Base-by-base conservation (phyloP, 176 grass and related monocot species). In the Pontederia paniculata region DNA sequence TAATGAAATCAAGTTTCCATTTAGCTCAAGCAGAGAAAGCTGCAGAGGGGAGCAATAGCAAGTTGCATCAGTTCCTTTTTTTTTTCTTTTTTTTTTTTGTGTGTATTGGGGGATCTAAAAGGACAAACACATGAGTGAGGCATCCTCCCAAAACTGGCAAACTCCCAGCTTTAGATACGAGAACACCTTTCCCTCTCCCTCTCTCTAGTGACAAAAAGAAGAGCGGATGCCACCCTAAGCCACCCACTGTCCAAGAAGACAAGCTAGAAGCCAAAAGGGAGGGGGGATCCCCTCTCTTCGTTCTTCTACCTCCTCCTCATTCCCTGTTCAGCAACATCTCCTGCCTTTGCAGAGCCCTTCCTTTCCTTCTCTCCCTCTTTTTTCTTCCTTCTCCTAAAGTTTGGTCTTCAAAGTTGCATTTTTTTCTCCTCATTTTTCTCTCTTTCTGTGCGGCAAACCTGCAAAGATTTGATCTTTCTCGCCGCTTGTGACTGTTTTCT, bases 91-190 rank as follows among this genome's bases (percentile, higher is more conserved):
- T 37, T 5, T 37, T 37, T 37, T 31, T 37, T 37, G n/a, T 37
- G 5, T 5, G 28, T 37, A 37, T 2, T 37, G 28, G 7, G 28
- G 7, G 28, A 37, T 37, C 28, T 6, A 50, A 37, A 18, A 2
- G 48, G 63, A 66, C 48, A 66, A n/a, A 47, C 48, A 9, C 52
- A 48, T 66, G 48, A 66, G 23, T 53, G 48, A 66, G 25, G 19
- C 47, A 20, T 41, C 16, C 15, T 52, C 15, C 25, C 48, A 42
- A n/a, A n/a, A n/a, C n/a, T n/a, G n/a, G n/a, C n/a, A n/a, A 52
- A 13, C 63, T 66, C 9, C 16, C 14, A 42, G 8, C n/a, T 12
- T 66, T 42, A 31, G 48, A 66, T 66, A 41, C 42, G 48, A 25
- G 45, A 41, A 31, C 50, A 52, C 1, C 13, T 52, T 37, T 37